Percentiles rank a stretch among this genome's conserved stretches.
Conservation (phyloP, 1,284 basidiomycete species). For the Pyrrhoderma noxium region DNA sequence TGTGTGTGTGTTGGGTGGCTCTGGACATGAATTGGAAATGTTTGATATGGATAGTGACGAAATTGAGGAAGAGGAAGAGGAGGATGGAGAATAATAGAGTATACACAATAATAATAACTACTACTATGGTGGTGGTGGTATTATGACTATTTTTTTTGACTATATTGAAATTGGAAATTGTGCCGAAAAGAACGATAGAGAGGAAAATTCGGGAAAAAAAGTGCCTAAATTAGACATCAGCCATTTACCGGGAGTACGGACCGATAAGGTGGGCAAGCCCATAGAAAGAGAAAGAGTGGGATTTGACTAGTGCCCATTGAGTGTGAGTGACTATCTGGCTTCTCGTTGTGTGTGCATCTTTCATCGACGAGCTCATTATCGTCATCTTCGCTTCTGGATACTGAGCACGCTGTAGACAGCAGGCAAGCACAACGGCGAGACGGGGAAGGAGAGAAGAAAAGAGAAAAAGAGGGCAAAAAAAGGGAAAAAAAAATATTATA, state of each 20-base stretch:
- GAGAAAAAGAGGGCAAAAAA: constrained; percentile 12
- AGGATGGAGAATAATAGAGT: constrained; percentile 29
- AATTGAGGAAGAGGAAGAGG: constrained; percentile 45
- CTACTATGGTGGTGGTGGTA: constrained; percentile 6
- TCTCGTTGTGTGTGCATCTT: too few species aligned
- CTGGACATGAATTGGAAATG: constrained; percentile 57
- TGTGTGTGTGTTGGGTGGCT: constrained; percentile 60
- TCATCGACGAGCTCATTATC: too few species aligned
- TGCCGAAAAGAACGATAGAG: too few species aligned
- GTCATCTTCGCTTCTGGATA: too few species aligned
- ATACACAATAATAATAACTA: constrained; percentile 29
- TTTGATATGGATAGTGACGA: constrained; percentile 68
- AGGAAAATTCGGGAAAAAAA: too few species aligned
- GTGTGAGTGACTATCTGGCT: too few species aligned
- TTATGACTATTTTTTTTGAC: too few species aligned
- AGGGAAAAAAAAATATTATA: constrained; percentile 2
- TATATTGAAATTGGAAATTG: too few species aligned
- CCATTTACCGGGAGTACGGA: too few species aligned
- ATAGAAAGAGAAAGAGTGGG: constrained; percentile 9
- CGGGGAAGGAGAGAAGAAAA: constrained; percentile 3
- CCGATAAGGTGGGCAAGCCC: too few species aligned
- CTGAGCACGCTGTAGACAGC: too few species aligned
- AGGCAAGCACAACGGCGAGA: neutral
- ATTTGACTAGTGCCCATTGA: neutral
- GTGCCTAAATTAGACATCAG: too few species aligned